These are phyloP conservation scores for Boeremia exigua DNA, from an alignment of 2,329 filamentous ascomycete species.

Conservation along the genomic window DNA sequence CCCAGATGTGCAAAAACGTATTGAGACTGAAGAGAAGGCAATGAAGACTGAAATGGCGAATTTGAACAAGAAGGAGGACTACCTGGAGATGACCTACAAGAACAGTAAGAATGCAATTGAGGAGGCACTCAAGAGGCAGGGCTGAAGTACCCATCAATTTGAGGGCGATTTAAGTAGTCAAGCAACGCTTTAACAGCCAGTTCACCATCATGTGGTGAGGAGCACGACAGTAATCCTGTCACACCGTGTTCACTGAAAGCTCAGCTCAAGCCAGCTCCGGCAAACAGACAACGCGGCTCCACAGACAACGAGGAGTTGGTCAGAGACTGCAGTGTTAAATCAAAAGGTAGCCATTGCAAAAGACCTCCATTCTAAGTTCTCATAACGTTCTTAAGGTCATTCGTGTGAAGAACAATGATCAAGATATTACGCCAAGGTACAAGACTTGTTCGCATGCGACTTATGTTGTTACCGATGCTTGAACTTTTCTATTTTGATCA, in stretches of 20 bases:
- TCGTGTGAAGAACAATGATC: too few relatives aligned
- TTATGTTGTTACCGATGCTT: neutral
- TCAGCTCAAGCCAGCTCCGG: neutral
- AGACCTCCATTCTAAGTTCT: neutral
- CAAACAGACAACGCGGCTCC: neutral
- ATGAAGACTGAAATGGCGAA: constrained; percentile 79
- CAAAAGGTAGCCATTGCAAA: neutral
- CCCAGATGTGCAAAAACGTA: constrained; percentile 73
- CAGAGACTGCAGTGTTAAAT: neutral
- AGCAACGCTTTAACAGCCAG: neutral
- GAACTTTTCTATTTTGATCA: neutral
- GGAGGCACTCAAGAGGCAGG: constrained; percentile 71
- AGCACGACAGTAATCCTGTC: neutral
- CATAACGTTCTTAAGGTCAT: too few relatives aligned
- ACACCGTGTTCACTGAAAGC: neutral
- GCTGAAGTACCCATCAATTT: neutral
- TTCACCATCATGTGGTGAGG: neutral
- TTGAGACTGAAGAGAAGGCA: constrained; percentile 75
- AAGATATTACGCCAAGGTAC: neutral
- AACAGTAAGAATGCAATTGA: constrained; percentile 93
- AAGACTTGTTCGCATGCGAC: neutral
- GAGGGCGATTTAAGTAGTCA: neutral
- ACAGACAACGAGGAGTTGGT: too few relatives aligned
- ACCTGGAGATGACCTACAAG: constrained; percentile 92
- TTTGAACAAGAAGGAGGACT: constrained; percentile 86